Conservation (phyloP, 1,284 basidiomycete genomes). For the Porogramme epimiltina region DNA sequence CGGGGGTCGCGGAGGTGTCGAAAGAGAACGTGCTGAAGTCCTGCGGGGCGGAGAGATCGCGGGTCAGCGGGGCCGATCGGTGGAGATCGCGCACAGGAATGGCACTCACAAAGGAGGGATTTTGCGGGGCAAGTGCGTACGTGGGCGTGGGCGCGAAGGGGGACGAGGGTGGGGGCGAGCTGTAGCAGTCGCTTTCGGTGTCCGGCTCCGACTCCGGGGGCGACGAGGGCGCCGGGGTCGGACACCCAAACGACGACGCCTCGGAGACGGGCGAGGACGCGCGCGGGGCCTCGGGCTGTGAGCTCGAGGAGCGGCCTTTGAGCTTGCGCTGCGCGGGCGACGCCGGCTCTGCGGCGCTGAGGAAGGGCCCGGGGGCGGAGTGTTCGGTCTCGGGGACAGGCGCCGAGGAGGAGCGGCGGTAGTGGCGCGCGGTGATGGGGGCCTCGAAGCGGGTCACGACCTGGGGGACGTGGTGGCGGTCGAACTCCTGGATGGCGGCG, state of each 20-base stretch:
- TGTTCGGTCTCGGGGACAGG: constrained; percentile 39
- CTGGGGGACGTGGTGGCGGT: constrained; percentile 63
- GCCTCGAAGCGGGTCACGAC: constrained; percentile 70
- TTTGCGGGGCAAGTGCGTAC: constrained; percentile 37
- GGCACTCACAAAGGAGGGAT: constrained; percentile 51
- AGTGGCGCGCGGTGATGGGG: constrained; percentile 66
- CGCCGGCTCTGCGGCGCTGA: constrained; percentile 22
- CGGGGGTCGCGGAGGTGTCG: constrained; percentile 30
- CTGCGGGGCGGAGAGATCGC: constrained; percentile 21
- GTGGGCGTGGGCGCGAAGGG: constrained; percentile 16
- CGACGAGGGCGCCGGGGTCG: constrained; percentile 21
- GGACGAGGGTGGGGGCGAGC: constrained; percentile 29
- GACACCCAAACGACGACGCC: constrained; percentile 17
- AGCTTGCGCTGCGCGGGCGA: constrained; percentile 19
- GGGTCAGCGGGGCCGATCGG: constrained; percentile 23
- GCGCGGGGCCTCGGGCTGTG: constrained; percentile 30
- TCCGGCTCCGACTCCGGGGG: constrained; percentile 22
- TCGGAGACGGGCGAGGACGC: constrained; percentile 5
- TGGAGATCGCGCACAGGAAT: not conserved
- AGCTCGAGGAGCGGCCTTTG: constrained; percentile 35
- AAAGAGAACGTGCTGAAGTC: constrained; percentile 54
- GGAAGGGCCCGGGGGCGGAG: constrained; percentile 27
- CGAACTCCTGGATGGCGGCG: constrained; percentile 72
- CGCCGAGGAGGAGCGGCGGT: constrained; percentile 52
- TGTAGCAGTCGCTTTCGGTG: constrained; percentile 26